Percentiles rank a stretch among this genome's conserved stretches.
phyloP scores from a whole-genome alignment of 306 rosid species.

The Quercus mongolica region DNA sequence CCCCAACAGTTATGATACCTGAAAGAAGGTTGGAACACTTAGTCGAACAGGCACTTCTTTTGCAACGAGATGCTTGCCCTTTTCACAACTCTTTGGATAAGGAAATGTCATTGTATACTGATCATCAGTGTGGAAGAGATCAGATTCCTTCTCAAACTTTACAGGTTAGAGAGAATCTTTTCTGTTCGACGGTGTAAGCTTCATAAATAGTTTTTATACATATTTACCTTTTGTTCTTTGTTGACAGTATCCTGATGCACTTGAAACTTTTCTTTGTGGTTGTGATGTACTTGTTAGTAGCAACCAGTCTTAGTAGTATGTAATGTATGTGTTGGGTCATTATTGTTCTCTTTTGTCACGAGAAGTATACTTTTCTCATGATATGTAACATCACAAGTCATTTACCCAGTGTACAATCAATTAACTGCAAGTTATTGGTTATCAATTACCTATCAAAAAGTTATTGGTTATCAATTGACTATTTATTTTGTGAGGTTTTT shows the following conservation, averaged over 20 bases:
- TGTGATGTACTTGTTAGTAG: background rate
- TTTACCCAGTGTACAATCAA: background rate
- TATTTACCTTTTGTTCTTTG: conserved; percentile 5
- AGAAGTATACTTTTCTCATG: background rate
- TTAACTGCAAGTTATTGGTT: background rate
- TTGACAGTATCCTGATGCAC: background rate
- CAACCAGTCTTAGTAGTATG: background rate
- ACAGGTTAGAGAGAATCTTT: conserved; percentile 62
- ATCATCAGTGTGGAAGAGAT: conserved; percentile 86
- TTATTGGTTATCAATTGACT: background rate
- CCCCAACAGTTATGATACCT: conserved; percentile 84
- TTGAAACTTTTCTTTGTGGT: background rate
- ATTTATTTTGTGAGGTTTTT: conserved; percentile 5
- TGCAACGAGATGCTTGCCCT: conserved; percentile 83
- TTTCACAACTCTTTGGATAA: conserved; percentile 84
- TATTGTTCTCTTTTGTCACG: background rate
- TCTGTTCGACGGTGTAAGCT: conserved; percentile 8
- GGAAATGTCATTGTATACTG: conserved; percentile 89
- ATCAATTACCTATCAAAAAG: background rate
- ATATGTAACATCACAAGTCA: background rate
- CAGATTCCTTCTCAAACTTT: conserved; percentile 87
- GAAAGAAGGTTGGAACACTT: conserved; percentile 93
- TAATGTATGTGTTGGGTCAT: background rate
- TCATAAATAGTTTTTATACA: background rate
- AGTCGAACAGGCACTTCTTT: conserved; percentile 89